These are phyloP conservation scores for Phaeosphaeriaceae sp. DNA, from an alignment of 2,329 filamentous ascomycete genomes.

Conservation along the genomic window DNA sequence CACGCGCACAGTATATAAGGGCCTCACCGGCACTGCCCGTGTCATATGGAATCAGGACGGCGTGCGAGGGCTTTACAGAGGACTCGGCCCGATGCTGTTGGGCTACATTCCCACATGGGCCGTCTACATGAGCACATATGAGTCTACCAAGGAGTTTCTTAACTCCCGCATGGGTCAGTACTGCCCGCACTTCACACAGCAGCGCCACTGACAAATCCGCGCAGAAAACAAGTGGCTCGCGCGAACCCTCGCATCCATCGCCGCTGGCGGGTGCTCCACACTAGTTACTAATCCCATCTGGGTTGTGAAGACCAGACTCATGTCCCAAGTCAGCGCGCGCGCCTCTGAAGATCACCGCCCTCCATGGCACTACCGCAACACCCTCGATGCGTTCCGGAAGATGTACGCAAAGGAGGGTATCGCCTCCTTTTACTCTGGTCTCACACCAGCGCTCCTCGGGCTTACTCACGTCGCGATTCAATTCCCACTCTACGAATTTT, in stretches of 20 bases:
- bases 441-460: conserved; percentile 89
- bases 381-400: conserved; percentile 88
- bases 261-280: conserved; percentile 91
- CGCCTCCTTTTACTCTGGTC: conserved; percentile 90
- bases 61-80: conserved; percentile 87
- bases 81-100: conserved; percentile 90
- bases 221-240: conserved; percentile 75
- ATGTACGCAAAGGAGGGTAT: conserved; percentile 95
- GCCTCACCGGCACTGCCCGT: conserved; percentile 82
- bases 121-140: conserved; percentile 96
- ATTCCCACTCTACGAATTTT: conserved; percentile 92
- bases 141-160: conserved; percentile 80
- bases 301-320: conserved; percentile 98
- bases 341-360: conserved; percentile 64
- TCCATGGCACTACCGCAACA: conserved; percentile 92
- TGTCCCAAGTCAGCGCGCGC: conserved; percentile 81
- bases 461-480: conserved; percentile 96
- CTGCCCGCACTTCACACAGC: background rate
- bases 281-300: conserved; percentile 97
- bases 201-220: conserved; percentile 17
- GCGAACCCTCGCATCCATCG: conserved; percentile 87
- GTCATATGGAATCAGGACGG: conserved; percentile 91
- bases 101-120: conserved; percentile 98
- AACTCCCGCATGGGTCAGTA: conserved; percentile 64
- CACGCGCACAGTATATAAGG: conserved; percentile 74